Evolutionary conservation across 2,329 filamentous ascomycete genomes (phyloP), one percentile per base, ranked within the genome.

Genomic region (Cryphonectria naterciae): DNA sequence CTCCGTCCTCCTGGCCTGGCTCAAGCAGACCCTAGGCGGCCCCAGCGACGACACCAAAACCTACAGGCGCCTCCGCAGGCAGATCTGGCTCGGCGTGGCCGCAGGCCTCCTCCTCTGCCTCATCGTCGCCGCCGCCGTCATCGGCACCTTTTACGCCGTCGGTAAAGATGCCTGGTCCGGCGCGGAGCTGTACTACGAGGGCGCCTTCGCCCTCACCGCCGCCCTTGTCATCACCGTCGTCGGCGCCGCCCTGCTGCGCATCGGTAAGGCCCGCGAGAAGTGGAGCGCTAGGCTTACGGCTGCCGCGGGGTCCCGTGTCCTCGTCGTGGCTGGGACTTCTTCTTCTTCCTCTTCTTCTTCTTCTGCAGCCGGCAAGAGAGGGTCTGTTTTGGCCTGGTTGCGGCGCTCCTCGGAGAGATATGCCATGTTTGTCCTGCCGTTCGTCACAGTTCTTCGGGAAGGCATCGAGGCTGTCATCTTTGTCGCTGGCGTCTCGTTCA

Each of bases 401-500:
- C 74, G 76, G 73, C 80, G 82, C 62, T 92, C 87, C 83, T 83
- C 84, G 19, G 88, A 92, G 79, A 93, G 91, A 78, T 93, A 95
- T 76, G 89, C 89, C 72, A 91, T 95, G 87, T 94, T 94, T 77
- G 79, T 93, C 58, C 83, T 95, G 58, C 93, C 93, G 0, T 93
- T 95, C 79, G 86, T 95, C 77, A 95, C 93, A 0, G 90, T 93
- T 7, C 82, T 95, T 25, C 84, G 93, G 32, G 93, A 95, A 78
- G 93, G 92, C 4, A 85, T 95, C 19, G 93, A 95, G 77, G 92
- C 90, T 0, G 88, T 95, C 19, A 85, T 95, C n/a, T 95, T 94
- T 80, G 88, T 95, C 63, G 91, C 91, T 49, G 93, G 93, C 41
- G 92, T 95, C 5, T 89, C 89, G 5, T 85, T 95, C 39, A 87